Conservation (phyloP, 2,329 filamentous ascomycete species). For the Penicillium frequentans region DNA sequence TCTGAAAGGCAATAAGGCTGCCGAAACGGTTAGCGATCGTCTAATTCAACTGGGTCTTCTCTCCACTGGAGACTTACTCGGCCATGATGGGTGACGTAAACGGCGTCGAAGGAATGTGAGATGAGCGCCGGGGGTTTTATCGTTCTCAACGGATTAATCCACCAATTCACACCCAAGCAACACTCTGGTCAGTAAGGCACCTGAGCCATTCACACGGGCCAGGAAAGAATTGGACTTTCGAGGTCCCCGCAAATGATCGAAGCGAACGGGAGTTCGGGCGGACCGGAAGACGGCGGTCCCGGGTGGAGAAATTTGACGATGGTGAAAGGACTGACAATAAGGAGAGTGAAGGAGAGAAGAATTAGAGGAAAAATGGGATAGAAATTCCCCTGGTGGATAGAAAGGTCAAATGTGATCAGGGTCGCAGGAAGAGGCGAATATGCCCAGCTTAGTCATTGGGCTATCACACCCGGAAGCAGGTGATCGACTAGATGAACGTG, state of each 20-base stretch:
- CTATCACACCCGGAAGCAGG: constrained; percentile 15
- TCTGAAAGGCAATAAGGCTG: constrained; percentile 42
- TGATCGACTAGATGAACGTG: constrained; percentile 2
- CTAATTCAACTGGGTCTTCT: background rate
- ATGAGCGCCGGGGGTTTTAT: background rate
- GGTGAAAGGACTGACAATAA: constrained; percentile 9
- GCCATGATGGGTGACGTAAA: constrained; percentile 36
- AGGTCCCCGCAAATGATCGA: constrained; percentile 27
- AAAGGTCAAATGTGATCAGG: constrained; percentile 3
- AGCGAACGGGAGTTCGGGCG: constrained; percentile 10
- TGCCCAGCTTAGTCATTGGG: constrained; percentile 14
- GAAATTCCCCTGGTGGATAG: constrained; percentile 3
- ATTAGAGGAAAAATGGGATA: background rate
- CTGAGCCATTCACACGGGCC: constrained; percentile 18
- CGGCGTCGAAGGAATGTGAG: constrained; percentile 21
- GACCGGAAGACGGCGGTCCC: constrained; percentile 8
- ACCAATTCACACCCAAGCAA: constrained; percentile 17
- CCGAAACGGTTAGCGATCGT: constrained; percentile 15
- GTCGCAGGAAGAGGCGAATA: constrained; percentile 5
- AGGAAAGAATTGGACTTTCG: constrained; percentile 1
- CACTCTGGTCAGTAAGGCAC: constrained; percentile 9
- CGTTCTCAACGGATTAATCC: background rate
- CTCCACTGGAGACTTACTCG: constrained; percentile 32
- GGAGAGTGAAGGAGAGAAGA: constrained; percentile 12
- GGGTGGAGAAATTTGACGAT: background rate